Evolutionary conservation across 768 basidiomycete genomes (phyloP).

Genomic region (Dacryopinax spathularia): DNA sequence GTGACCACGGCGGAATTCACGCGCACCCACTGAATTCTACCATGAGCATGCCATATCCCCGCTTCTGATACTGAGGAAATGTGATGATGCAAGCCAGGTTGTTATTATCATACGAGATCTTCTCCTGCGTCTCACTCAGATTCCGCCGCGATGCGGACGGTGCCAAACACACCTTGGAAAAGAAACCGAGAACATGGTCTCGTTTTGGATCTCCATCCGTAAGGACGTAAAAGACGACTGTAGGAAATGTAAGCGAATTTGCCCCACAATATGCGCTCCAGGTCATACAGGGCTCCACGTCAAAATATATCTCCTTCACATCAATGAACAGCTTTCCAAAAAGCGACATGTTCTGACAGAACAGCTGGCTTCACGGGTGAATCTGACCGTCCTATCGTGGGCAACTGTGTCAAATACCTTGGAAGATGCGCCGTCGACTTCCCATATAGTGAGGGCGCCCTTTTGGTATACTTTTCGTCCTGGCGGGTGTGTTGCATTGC

Average conservation of each 20-base stretch:
- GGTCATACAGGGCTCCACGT: conserved; percentile 62
- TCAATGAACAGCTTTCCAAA: conserved; percentile 99
- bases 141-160: background rate
- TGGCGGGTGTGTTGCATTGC: conserved; percentile 58
- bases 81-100: conserved; percentile 95
- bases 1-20: background rate
- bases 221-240: conserved; percentile 83
- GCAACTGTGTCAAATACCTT: conserved; percentile 39
- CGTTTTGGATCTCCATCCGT: conserved; percentile 68
- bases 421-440: conserved; percentile 76
- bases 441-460: conserved; percentile 84
- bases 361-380: conserved; percentile 42
- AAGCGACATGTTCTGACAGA: conserved; percentile 88
- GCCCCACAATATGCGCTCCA: background rate
- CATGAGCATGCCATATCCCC: conserved; percentile 86
- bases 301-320: conserved; percentile 88
- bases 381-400: background rate
- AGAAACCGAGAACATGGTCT: conserved; percentile 70
- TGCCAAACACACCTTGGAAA: conserved; percentile 40
- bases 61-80: conserved; percentile 80
- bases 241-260: no score
- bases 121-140: conserved; percentile 45
- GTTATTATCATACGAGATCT: conserved; percentile 89
- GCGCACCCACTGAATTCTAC: conserved; percentile 87
- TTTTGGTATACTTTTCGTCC: conserved; percentile 82